phyloP scores from a whole-genome alignment of 2,329 filamentous ascomycete genomes.

The Aspergillus fructus region DNA sequence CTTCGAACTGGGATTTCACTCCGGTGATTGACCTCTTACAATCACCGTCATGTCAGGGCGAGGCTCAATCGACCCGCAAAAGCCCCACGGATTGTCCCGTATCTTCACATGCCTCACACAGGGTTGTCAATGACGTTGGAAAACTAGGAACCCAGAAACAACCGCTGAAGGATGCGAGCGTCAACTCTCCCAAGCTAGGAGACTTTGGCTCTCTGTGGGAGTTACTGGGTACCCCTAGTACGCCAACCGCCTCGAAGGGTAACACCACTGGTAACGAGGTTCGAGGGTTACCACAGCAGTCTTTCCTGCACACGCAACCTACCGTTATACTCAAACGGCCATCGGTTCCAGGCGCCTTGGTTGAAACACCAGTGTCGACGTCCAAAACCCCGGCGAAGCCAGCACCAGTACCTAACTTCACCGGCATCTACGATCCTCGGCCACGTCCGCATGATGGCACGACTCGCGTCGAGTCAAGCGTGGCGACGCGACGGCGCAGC shows the following conservation, averaged over 20 bases:
- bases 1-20: slow-evolving; percentile 46
- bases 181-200: slow-evolving; percentile 33
- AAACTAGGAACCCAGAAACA: neutral
- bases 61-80: slow-evolving; percentile 10
- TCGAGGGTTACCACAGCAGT: neutral
- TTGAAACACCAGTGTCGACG: neutral
- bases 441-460: neutral
- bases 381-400: slow-evolving; percentile 6
- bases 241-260: slow-evolving; percentile 11
- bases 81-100: slow-evolving; percentile 13
- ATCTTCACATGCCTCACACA: slow-evolving; percentile 6
- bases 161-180: neutral
- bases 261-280: neutral
- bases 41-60: slow-evolving; percentile 27
- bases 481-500: slow-evolving; percentile 2
- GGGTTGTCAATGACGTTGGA: slow-evolving; percentile 9
- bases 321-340: neutral
- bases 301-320: neutral
- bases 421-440: slow-evolving; percentile 2
- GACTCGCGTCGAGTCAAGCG: slow-evolving; percentile 2
- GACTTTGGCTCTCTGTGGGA: slow-evolving; percentile 47
- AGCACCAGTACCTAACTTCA: slow-evolving; percentile 1
- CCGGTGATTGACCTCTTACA: slow-evolving; percentile 46
- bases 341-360: neutral
- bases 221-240: slow-evolving; percentile 29